Evolutionary conservation across 129 eudicot species (phyloP).

Genomic region (Ambrosia artemisiifolia): DNA sequence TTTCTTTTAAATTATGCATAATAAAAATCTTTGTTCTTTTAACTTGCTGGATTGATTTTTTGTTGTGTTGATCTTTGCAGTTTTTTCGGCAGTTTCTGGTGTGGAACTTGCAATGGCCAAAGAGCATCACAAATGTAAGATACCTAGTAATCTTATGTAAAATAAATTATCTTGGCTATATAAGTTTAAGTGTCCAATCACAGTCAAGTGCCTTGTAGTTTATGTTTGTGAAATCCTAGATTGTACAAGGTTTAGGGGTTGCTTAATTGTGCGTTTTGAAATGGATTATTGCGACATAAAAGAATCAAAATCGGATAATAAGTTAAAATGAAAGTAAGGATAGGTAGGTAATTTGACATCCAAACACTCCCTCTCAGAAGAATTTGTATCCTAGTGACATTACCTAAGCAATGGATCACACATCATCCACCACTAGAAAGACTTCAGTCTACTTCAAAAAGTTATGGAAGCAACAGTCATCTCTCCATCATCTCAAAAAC

Average conservation of each 20-base stretch:
- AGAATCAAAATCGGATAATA: background rate
- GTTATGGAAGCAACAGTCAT: conserved; percentile 25
- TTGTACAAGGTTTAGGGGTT: background rate
- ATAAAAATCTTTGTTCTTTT: background rate
- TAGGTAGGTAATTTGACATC: background rate
- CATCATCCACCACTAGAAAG: conserved; percentile 23
- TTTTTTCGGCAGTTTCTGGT: conserved; percentile 93
- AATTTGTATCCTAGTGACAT: background rate
- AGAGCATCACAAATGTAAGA: conserved; percentile 90
- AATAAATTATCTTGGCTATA: background rate
- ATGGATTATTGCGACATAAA: background rate
- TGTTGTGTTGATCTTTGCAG: conserved; percentile 43
- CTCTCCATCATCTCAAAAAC: conserved; percentile 25
- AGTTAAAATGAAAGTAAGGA: background rate
- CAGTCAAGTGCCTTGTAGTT: background rate
- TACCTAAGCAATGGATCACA: conserved; percentile 20
- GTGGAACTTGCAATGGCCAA: conserved; percentile 77
- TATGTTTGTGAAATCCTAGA: background rate
- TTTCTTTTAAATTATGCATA: background rate
- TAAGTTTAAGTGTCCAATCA: conserved; percentile 9
- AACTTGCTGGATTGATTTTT: conserved; percentile 13
- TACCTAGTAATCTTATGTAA: background rate
- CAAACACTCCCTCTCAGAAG: background rate
- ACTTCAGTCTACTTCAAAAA: conserved; percentile 24
- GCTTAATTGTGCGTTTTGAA: background rate